Evolutionary conservation across 352 stramenopile genomes (phyloP), one percentile per base, ranked within the genome.

Genomic region (Phytophthora melonis): DNA sequence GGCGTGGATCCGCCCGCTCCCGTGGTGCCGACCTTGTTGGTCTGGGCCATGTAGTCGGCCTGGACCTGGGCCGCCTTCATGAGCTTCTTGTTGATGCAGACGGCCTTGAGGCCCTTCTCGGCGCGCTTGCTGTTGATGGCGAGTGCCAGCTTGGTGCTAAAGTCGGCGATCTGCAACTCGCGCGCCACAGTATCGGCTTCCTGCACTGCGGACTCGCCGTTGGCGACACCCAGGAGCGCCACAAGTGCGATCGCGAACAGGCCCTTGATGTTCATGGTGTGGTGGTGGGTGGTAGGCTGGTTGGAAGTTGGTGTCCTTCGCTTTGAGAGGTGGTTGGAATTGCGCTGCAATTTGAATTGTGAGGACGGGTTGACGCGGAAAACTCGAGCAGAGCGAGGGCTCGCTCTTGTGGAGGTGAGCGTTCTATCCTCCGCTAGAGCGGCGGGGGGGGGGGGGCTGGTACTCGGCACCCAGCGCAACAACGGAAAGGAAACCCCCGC

Each of bases 31-130:
- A 77, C 64, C 43, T 59, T 70, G 58, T 41, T 64, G 62, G 70
- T 74, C 32, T 47, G 67, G 25, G 73, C 68, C 59, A 77, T 76
- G 63, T 77, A 69, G 52, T 66, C 36, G 13, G 68, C 68, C 45
- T 63, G 43, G 36, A 66, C 63, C 41, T 77, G 68, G 27, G 73
- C 68, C 30, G 73, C 70, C 49, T 63, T 68, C 54, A 66, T 74
- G 18, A 80, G 64, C 50, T 77, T 80, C 67, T 41, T 68, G 58
- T 84, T 84, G 58, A 84, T 72, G 50, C 78, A 86, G 47, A 83
- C 69, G 41, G 63, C 53, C 13, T 62, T 53, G 36, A 86, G 70
- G 3, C 77, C 79, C 30, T 75, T 74, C 21, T 76, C 68, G 3
- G 77, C 60, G 32, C 73, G 79, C 66, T 82, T 81, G 21, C 54